These are phyloP conservation scores for Kwoniella bestiolae DNA, from an alignment of 768 basidiomycete genomes.

Conservation along the genomic window DNA sequence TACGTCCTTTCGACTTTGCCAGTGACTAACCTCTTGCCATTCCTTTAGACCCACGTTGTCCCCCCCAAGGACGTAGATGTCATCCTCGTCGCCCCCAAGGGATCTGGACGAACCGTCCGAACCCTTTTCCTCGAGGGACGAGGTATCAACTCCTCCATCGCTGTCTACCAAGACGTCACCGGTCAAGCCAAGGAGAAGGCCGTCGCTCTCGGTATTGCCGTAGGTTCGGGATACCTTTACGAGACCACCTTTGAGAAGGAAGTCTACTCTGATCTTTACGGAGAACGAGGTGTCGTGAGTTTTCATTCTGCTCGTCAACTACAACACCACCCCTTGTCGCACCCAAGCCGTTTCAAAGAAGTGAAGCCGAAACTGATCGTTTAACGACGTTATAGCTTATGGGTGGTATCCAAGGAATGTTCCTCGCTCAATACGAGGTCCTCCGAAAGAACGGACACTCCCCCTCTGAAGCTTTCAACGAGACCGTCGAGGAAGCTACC, in stretches of 20 bases:
- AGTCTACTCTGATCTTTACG: conserved; percentile 98
- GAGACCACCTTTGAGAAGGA: conserved; percentile 99
- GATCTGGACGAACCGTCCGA: conserved; percentile 97
- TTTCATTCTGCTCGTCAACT: conserved; percentile 44
- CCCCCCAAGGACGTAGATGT: conserved; percentile 95
- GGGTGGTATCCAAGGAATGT: conserved; percentile 97
- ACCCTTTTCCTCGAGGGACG: conserved; percentile 99
- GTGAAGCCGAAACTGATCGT: neutral
- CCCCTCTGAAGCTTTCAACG: conserved; percentile 95
- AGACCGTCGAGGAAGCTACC: conserved; percentile 99
- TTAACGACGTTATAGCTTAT: conserved; percentile 67
- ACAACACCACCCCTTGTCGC: too few species aligned
- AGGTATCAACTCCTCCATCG: conserved; percentile 74
- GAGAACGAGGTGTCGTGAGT: conserved; percentile 98
- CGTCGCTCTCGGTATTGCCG: conserved; percentile 85
- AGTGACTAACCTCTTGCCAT: neutral
- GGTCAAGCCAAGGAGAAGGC: conserved; percentile 98
- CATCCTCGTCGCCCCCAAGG: conserved; percentile 98
- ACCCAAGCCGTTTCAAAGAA: too few species aligned
- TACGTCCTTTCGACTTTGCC: neutral
- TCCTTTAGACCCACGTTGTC: conserved; percentile 72
- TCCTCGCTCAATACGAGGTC: conserved; percentile 88
- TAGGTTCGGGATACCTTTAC: conserved; percentile 97
- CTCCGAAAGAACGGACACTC: conserved; percentile 68
- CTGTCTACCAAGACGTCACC: conserved; percentile 96